phyloP scores from a whole-genome alignment of 305 asterid species.

The Euphrasia arctica region DNA sequence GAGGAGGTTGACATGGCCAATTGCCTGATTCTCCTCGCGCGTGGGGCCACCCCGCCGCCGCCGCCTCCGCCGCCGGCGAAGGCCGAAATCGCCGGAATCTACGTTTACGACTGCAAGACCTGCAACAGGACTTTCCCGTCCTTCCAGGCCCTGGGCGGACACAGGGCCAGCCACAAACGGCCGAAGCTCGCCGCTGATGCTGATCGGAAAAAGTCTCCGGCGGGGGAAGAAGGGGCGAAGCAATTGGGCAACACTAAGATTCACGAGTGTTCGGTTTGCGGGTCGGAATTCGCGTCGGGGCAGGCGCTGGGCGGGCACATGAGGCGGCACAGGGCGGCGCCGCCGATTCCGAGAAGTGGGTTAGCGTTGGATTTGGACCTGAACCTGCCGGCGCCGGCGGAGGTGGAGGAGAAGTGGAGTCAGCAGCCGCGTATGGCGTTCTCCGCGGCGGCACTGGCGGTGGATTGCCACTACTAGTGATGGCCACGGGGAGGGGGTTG shows the following conservation, averaged over 20 bases:
- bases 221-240: conserved; percentile 17
- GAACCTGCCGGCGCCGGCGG: conserved; percentile 72
- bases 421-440: conserved; percentile 45
- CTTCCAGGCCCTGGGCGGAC: conserved; percentile 90
- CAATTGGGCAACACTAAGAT: conserved; percentile 31
- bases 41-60: conserved; percentile 35
- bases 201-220: conserved; percentile 33
- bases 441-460: conserved; percentile 55
- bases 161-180: conserved; percentile 76
- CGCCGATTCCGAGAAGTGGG: conserved; percentile 24
- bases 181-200: conserved; percentile 33
- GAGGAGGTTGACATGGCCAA: conserved; percentile 66
- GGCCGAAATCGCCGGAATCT: conserved; percentile 38
- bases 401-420: conserved; percentile 37
- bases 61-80: conserved; percentile 20
- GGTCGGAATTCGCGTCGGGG: conserved; percentile 75
- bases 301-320: conserved; percentile 88
- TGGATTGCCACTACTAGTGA: conserved; percentile 51
- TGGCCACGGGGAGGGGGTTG: conserved; percentile 21
- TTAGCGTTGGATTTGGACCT: conserved; percentile 51
- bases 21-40: conserved; percentile 67
- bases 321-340: conserved; percentile 59
- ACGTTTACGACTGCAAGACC: conserved; percentile 72
- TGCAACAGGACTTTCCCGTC: conserved; percentile 67
- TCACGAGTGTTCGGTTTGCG: conserved; percentile 76